These are phyloP conservation scores for Fomitopsis schrenkii DNA, from an alignment of 1,284 basidiomycete genomes.

Conservation along the genomic window DNA sequence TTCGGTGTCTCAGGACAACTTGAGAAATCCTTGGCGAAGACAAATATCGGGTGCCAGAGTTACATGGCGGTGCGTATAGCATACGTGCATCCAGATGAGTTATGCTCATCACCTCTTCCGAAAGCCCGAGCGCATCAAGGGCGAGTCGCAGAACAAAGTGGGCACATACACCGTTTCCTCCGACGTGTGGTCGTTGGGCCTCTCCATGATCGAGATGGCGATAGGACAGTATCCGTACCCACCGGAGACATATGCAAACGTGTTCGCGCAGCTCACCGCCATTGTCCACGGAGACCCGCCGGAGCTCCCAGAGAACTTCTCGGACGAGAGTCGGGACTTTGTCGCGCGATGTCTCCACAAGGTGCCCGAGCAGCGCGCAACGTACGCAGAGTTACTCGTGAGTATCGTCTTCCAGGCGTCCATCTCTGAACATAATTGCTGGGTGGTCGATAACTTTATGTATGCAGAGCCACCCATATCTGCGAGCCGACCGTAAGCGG, in stretches of 20 bases:
- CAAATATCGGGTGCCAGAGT: slow-evolving; percentile 97
- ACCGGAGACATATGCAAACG: slow-evolving; percentile 96
- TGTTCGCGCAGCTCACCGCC: slow-evolving; percentile 93
- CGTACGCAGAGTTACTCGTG: slow-evolving; percentile 80
- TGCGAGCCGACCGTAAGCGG: slow-evolving; percentile 48
- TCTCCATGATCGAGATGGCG: slow-evolving; percentile 93
- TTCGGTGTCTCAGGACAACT: slow-evolving; percentile 98
- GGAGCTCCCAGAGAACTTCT: slow-evolving; percentile 62
- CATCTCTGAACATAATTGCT: not conserved
- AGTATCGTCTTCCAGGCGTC: slow-evolving; percentile 19
- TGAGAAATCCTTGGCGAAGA: slow-evolving; percentile 95
- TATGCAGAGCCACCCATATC: slow-evolving; percentile 64
- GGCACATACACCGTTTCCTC: slow-evolving; percentile 95
- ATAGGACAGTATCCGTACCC: slow-evolving; percentile 95
- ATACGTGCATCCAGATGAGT: not conserved
- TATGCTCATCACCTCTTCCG: not conserved
- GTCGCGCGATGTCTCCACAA: slow-evolving; percentile 70
- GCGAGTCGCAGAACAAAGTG: slow-evolving; percentile 83
- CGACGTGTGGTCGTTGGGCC: slow-evolving; percentile 97
- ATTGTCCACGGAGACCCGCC: slow-evolving; percentile 96
- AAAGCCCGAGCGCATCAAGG: slow-evolving; percentile 93
- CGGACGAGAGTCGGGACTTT: slow-evolving; percentile 53
- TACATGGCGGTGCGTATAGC: slow-evolving; percentile 86
- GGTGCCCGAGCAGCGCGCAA: slow-evolving; percentile 74
- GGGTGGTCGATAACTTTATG: not conserved